Base-by-base conservation (phyloP, 2,329 filamentous ascomycete species). In the Colletotrichum gloeosporioides region DNA sequence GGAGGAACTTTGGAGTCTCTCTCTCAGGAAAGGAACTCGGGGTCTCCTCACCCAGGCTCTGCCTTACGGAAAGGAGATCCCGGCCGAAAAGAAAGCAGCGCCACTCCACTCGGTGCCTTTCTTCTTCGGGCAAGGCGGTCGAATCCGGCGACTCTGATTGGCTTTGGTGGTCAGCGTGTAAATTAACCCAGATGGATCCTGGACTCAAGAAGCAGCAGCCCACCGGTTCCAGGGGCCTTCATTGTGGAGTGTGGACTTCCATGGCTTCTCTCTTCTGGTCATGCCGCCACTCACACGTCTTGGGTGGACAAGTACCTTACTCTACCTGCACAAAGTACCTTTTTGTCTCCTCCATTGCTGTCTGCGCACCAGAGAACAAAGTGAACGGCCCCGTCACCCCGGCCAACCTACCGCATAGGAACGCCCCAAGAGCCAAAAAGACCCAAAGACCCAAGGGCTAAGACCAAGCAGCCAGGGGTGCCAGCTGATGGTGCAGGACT, bases 21-120 rank as follows among this genome's bases (percentile, higher is more conserved):
- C 36, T 44, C 36, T 18, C 39, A 49, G 39, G 39, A 49, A 49
- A 49, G 39, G 39, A 53, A 53, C 44, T 53, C 10, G 44, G 44
- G 44, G 44, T 53, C 44, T 53, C 44, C 64, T 53, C n/a, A 25
- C 39, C 34, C 27, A 27, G 39, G 36, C 59, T 70, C 32, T 73
- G 70, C 64, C 55, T 73, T 73, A 29, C 59, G 65, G 70, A 65
- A 74, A 76, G 59, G 74, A 76, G 74, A 69, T 69, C 70, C 70
- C 59, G 64, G 73, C 29, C 49, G 44, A 34, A 59, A 63, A 65
- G 64, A 49, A 65, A 63, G 66, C 71, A 71, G 75, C 62, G 75
- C 71, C 71, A 77, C 71, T 71, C 36, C 36, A 57, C 62, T 29
- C 62, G 66, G 61, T 63, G 12, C n/a, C 55, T 75, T 77, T 64